Evolutionary conservation across 176 grass and related monocot species (phyloP), one percentile per base, ranked within the genome.

Genomic region (Cenchrus americanus): DNA sequence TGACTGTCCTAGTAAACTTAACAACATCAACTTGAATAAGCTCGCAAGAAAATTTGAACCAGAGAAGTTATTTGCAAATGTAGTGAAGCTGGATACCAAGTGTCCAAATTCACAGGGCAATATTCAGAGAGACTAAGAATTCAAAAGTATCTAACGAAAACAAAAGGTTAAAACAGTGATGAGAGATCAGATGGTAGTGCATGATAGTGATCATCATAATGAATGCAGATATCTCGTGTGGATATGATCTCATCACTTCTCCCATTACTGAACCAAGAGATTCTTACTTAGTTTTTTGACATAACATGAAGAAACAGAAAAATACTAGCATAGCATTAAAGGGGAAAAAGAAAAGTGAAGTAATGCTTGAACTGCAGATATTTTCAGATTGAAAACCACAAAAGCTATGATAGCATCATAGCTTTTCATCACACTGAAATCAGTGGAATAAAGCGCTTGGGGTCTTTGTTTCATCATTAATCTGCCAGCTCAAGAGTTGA

Each of bases 161-260:
- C 32, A 37, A 37, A 37, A 37, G 34, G 34, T 3, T 4, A 37
- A 37, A 4, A 37, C 34, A 37, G 34, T 37, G 34, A 37, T 37
- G 34, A 49, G 89, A 87, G 89, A 87, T 91, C 89, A 91, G 85
- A 91, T 91, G 89, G 89, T 88, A 80, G 77, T 91, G 81, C 89
- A 88, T 88, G 76, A 65, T 71, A 37, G 40, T 80, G 9, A 58
- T 81, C 89, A 91, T 91, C 89, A 91, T n/a, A 63, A 21, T 27
- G 24, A 77, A 70, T 91, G 27, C 89, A 85, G 89, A 91, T 85
- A 81, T 85, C 41, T 77, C 55, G 77, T 88, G 84, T 88, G 85
- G 85, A 77, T 84, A 71, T 76, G 4, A 30, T 76, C 69, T 91
- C 89, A 88, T 88, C 89, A 69, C 55, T 80, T 44, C 62, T 34